phyloP scores from a whole-genome alignment of 768 basidiomycete genomes.

The Lepiota brunneoincarnata region DNA sequence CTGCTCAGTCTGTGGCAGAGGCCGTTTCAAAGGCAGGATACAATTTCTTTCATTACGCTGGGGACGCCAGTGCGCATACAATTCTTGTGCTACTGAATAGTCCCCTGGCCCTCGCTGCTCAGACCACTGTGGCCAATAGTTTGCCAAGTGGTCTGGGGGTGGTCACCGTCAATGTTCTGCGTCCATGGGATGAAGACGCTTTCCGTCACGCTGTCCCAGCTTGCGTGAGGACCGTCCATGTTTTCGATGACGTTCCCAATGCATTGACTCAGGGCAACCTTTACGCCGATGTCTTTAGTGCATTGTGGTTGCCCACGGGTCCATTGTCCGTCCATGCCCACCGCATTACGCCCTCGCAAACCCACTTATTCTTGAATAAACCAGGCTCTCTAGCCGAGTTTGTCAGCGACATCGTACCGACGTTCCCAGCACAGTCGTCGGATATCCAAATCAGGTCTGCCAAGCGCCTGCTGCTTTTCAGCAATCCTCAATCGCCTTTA shows the following conservation, averaged over 20 bases:
- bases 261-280: slow-evolving; percentile 59
- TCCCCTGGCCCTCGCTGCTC: slow-evolving; percentile 64
- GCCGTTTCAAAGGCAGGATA: slow-evolving; percentile 61
- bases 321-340: slow-evolving; percentile 48
- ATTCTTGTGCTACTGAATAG: slow-evolving; percentile 76
- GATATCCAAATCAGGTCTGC: slow-evolving; percentile 32
- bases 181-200: slow-evolving; percentile 77
- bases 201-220: slow-evolving; percentile 59
- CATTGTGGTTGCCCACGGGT: slow-evolving; percentile 41
- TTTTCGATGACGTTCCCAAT: slow-evolving; percentile 77
- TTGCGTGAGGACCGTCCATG: slow-evolving; percentile 57
- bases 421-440: slow-evolving; percentile 7
- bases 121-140: slow-evolving; percentile 39
- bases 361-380: slow-evolving; percentile 46
- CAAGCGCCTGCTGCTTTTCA: slow-evolving; percentile 66
- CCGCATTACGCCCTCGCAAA: slow-evolving; percentile 55
- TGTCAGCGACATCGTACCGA: slow-evolving; percentile 28
- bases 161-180: slow-evolving; percentile 73
- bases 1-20: slow-evolving; percentile 37
- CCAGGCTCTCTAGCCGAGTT: slow-evolving; percentile 44
- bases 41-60: slow-evolving; percentile 73
- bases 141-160: slow-evolving; percentile 54
- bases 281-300: slow-evolving; percentile 69
- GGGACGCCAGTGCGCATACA: slow-evolving; percentile 58
- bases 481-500: slow-evolving; percentile 53